Base-by-base conservation (phyloP, 2,329 filamentous ascomycete species). In the Pyricularia pennisetigena region DNA sequence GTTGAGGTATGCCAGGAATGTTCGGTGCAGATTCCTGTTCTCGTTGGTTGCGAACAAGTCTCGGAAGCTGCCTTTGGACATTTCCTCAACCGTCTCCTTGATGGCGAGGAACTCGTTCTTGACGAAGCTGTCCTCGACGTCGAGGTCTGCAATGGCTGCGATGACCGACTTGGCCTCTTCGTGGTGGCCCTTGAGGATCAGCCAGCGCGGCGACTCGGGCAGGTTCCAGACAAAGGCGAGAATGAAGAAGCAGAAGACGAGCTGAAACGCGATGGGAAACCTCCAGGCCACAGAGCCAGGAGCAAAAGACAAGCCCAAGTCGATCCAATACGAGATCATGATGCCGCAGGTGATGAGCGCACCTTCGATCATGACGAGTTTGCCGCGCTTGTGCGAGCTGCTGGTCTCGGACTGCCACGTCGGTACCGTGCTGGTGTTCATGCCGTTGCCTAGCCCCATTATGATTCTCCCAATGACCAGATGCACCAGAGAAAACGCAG, bases 71-170 rank as follows among this genome's bases (percentile, higher is more conserved):
- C 72, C 72, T 28, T 69, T 69, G 49, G 69, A 70, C 71, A 72
- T 79, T 74, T 93, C 90, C n/a, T 87, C 78, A n/a, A 91, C 88
- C 0, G 90, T 86, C 67, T 88, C 85, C 72, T 86, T 85, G 71
- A 83, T 83, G 57, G 79, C 78, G 3, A 73, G 67, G 67, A 81
- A 79, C 74, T 90, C 85, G 41, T 83, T 78, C 57, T 83, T 78
- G n/a, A 88, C 84, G 67, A 85, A 79, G 23, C 80, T 81, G 69
- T 85, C 80, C 26, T 88, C 80, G 7, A 80, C 70, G 4, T 81
- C 73, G 3, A 71, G 70, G 67, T 82, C 78, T 4, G 74, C 73
- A 4, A 83, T 72, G 1, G 79, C 79, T 20, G 80, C 76, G 3
- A 84, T 77, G 3, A 83, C 79, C 24, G 78, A 76, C 0, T 75